A percentile compares a stretch with the other conserved stretches of the same genome.
These are phyloP conservation scores for Basipetospora sp. DNA, from an alignment of 2,329 filamentous ascomycete genomes.

Conservation along the genomic window DNA sequence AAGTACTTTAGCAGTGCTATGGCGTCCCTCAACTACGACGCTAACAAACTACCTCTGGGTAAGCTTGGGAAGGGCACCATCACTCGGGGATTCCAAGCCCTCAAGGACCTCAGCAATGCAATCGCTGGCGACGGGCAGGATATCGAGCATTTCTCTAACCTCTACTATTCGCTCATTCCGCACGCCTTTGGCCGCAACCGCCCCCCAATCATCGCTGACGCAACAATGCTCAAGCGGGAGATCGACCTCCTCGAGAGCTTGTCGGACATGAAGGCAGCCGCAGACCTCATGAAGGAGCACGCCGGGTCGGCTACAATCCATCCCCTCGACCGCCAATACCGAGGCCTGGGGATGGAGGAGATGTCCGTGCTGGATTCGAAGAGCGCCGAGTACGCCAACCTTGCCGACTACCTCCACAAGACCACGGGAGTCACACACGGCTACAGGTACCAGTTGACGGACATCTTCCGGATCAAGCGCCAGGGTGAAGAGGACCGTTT, in stretches of 20 bases:
- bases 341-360: slow-evolving; percentile 56
- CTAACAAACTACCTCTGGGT: slow-evolving; percentile 64
- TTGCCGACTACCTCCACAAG: slow-evolving; percentile 52
- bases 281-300: slow-evolving; percentile 57
- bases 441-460: slow-evolving; percentile 44
- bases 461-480: slow-evolving; percentile 74
- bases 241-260: slow-evolving; percentile 67
- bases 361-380: slow-evolving; percentile 52
- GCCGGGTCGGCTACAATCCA: slow-evolving; percentile 33
- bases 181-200: slow-evolving; percentile 63
- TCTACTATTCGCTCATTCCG: slow-evolving; percentile 69
- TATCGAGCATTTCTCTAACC: slow-evolving; percentile 54
- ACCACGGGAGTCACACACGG: slow-evolving; percentile 55
- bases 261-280: slow-evolving; percentile 72
- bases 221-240: slow-evolving; percentile 53
- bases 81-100: slow-evolving; percentile 54
- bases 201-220: slow-evolving; percentile 50
- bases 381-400: slow-evolving; percentile 48
- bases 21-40: slow-evolving; percentile 54
- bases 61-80: slow-evolving; percentile 73
- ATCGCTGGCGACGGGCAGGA: slow-evolving; percentile 36
- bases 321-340: slow-evolving; percentile 57
- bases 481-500: slow-evolving; percentile 59
- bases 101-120: slow-evolving; percentile 60
- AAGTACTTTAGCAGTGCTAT: slow-evolving; percentile 55